Conservation (phyloP, 441 rosid species). For the Bruguiera hainesii region DNA sequence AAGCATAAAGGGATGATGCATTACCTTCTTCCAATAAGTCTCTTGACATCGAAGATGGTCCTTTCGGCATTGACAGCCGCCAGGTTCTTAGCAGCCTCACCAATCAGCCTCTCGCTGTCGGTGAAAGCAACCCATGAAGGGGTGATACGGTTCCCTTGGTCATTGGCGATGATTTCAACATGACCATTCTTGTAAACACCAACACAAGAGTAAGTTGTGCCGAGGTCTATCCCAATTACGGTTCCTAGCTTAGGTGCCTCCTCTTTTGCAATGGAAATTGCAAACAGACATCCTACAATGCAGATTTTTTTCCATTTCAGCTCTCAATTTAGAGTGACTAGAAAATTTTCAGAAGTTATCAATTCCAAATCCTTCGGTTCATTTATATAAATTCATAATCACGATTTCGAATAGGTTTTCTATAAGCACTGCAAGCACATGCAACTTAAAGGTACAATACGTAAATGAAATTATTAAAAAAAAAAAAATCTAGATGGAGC, state of each 20-base stretch:
- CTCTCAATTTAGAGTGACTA: not conserved
- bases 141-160: constrained; percentile 91
- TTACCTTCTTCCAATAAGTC: constrained; percentile 85
- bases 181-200: constrained; percentile 94
- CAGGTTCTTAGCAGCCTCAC: constrained; percentile 93
- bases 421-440: no score
- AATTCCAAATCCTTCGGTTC: not conserved
- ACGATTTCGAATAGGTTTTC: not conserved
- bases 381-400: not conserved
- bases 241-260: constrained; percentile 44
- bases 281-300: constrained; percentile 26
- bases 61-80: constrained; percentile 67
- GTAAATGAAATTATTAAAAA: not conserved
- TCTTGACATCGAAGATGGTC: constrained; percentile 78
- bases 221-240: constrained; percentile 86
- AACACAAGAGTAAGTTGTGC: constrained; percentile 87
- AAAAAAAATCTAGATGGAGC: not conserved
- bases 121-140: constrained; percentile 93
- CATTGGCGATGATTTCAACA: constrained; percentile 92
- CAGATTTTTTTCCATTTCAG: not conserved
- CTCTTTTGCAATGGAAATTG: constrained; percentile 38
- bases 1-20: not conserved
- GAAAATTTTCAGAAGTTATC: not conserved
- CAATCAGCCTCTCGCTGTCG: constrained; percentile 72
- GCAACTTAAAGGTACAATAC: not conserved